phyloP scores from a whole-genome alignment of 441 rosid genomes.

The Adansonia rubrostipa region DNA sequence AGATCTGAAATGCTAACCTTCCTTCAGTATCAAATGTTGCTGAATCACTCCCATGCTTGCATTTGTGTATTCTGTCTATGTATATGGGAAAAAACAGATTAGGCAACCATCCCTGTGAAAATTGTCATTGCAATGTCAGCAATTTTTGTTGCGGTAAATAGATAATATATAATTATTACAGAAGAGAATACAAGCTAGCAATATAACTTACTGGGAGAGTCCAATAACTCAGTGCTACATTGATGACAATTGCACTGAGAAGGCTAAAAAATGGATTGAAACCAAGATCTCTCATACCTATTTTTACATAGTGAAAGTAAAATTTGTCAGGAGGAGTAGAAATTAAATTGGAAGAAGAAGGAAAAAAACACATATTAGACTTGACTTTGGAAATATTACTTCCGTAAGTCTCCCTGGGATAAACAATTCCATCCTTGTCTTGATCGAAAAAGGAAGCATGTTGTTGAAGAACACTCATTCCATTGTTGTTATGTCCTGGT shows the following conservation, averaged over 20 bases:
- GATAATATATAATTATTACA: too few relatives aligned
- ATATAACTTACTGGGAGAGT: slow-evolving; percentile 60
- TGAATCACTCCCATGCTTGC: slow-evolving; percentile 79
- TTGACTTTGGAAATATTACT: slow-evolving; percentile 37
- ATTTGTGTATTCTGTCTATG: slow-evolving; percentile 69
- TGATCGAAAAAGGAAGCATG: slow-evolving; percentile 78
- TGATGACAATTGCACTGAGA: slow-evolving; percentile 51
- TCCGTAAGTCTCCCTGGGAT: slow-evolving; percentile 76
- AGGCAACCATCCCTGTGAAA: slow-evolving; percentile 72
- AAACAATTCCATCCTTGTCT: slow-evolving; percentile 69
- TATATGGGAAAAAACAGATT: slow-evolving; percentile 67
- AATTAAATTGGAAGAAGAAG: not conserved
- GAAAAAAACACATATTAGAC: too few relatives aligned
- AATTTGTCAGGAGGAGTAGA: not conserved
- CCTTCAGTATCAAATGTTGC: slow-evolving; percentile 80
- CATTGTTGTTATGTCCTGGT: slow-evolving; percentile 47
- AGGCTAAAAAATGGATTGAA: slow-evolving; percentile 54
- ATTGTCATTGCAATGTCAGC: not conserved
- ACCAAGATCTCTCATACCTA: slow-evolving; percentile 65
- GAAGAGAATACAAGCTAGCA: not conserved
- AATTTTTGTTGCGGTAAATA: not conserved
- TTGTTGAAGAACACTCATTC: slow-evolving; percentile 80
- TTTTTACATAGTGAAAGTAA: not conserved
- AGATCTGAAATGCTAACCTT: slow-evolving; percentile 43
- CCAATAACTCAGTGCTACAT: slow-evolving; percentile 56